phyloP scores from a whole-genome alignment of 306 rosid genomes.

The Cucumis sativus region Cucumber_9930_V3 NC_026656.2:13219501-13220000 shows the following conservation, averaged over 20 bases:
- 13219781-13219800: neutral
- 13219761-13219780: neutral
- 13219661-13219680: neutral
- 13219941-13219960: neutral
- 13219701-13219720: constrained; percentile 11
- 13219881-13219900: neutral
- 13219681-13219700: constrained; percentile 33
- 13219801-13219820: neutral
- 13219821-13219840: neutral
- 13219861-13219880: neutral
- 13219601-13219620: neutral
- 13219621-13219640: neutral
- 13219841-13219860: neutral
- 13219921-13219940: neutral
- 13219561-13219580: constrained; percentile 38
- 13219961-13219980: neutral
- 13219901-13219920: neutral
- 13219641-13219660: neutral
- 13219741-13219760: neutral
- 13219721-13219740: neutral
- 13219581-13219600: constrained; percentile 44
- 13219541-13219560: constrained; percentile 51
- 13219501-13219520: constrained; percentile 11
- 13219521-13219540: constrained; percentile 21
- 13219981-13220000: neutral